Evolutionary conservation across 1,139 yeast species (phyloP), one percentile per base, ranked within the genome.

Genomic region (Pneumocystis murina): DNA sequence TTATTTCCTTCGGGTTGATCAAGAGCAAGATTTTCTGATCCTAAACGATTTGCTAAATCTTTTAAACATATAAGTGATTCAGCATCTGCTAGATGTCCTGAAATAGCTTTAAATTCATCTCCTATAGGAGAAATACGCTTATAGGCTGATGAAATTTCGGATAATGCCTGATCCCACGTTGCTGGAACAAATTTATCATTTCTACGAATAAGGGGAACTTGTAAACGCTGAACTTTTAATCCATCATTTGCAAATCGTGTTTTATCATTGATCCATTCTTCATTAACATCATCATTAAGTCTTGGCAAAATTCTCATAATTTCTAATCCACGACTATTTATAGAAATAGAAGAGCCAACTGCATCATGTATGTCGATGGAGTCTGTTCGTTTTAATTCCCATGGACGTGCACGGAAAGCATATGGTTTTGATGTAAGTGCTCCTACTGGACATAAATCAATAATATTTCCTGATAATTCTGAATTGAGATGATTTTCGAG

Each of bases 361-460:
- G 85, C 96, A 75, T 88, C 96, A 78, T 84, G 77, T 38, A 88
- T 95, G 75, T 88, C 96, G 71, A 88, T 83, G 63, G 92, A 81
- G 76, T 88, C 96, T 63, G 95, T 87, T 79, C 88, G 84, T 79
- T 87, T 88, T 74, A 88, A 82, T 76, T 88, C 96, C 96, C 96
- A 88, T 59, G 96, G 95, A 75, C 96, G 84, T 24, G 95, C 95
- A 74, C 83, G 85, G 80, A 88, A 88, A 33, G 95, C 91, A 72
- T 88, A 87, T 59, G 96, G 96, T 76, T 88, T 88, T 40, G 90
- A 84, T 61, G 95, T 87, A 72, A 88, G 82, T 2, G 96, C 96
- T 71, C 96, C 96, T 68, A 88, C 96, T 48, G 96, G 96, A 78
- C 96, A 88, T 71, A 88, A 80, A 74, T 88, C 96, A 70, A 88